Evolutionary conservation across 2,329 filamentous ascomycete species (phyloP), one percentile per base, ranked within the genome.

Genomic region (Trichoderma sp.): DNA sequence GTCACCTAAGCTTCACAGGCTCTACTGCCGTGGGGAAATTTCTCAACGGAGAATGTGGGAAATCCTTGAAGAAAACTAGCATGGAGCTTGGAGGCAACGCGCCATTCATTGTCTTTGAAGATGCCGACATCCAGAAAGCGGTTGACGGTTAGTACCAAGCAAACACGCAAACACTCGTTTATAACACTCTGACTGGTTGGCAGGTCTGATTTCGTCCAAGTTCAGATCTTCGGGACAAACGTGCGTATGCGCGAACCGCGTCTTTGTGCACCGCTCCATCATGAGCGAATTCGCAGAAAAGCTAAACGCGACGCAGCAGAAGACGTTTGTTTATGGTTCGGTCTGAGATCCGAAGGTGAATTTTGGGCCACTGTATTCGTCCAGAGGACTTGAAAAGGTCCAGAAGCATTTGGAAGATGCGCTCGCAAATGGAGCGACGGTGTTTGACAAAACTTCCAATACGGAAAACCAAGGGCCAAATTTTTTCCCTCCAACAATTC

Each of bases 301-400:
- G 17, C n/a, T 47, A 20, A 4, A 47, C 43, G 17, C 43, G 43
- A 20, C 43, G n/a, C 43, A 47, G n/a, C 9, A 47, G n/a, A n/a
- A 47, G 43, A 8, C 4, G 8, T 47, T 47, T n/a, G 43, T 47
- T 47, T 47, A 47, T 47, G 43, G 43, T 5, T 47, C 43, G 43
- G 43, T 47, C 15, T 81, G 83, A 28, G 89, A 88, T 6, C 88
- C 84, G 74, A 84, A 83, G 3, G 82, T 86, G 13, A 91, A 88
- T 0, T 88, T 91, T 73, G 90, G 89, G 3, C 89, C 88, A 9
- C 80, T 91, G 39, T 90, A 93, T 74, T 90, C 92, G 78, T 86
- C 88, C 1, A 67, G 28, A 0, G 73, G 73, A 0, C 83, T 91
- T n/a, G 81, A 78, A 47, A 92, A 92, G 78, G 90, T 91, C 7